These are phyloP conservation scores for Cystofilobasidium ferigula DNA, from an alignment of 768 basidiomycete species.

Conservation along the genomic window DNA sequence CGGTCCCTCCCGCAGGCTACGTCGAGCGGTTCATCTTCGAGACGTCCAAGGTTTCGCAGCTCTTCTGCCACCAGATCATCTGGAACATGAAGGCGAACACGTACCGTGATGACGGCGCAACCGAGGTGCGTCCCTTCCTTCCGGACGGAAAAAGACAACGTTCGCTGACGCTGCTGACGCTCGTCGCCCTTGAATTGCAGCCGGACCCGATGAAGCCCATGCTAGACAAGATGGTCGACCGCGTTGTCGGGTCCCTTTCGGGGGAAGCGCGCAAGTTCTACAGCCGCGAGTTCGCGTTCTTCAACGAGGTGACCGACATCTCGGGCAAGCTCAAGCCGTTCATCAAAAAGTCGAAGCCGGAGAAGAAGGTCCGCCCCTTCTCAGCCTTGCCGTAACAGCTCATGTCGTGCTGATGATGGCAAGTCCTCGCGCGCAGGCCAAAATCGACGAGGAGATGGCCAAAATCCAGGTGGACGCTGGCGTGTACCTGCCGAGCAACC, in stretches of 20 bases:
- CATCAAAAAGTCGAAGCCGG: constrained; percentile 86
- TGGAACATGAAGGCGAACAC: constrained; percentile 99
- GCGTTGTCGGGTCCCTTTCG: constrained; percentile 72
- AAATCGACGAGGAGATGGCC: constrained; percentile 99
- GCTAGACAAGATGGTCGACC: constrained; percentile 73
- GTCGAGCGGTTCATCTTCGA: constrained; percentile 92
- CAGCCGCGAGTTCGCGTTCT: constrained; percentile 89
- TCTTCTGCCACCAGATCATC: constrained; percentile 98
- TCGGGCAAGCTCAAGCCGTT: constrained; percentile 93
- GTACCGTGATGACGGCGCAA: constrained; percentile 78
- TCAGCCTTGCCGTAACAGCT: no score
- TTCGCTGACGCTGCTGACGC: not conserved
- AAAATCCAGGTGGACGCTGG: constrained; percentile 88
- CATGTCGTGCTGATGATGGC: constrained; percentile 18
- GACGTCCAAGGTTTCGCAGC: constrained; percentile 89
- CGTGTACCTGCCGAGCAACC: constrained; percentile 93
- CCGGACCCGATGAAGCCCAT: constrained; percentile 90
- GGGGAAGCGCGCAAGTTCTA: constrained; percentile 82
- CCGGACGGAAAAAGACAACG: not conserved
- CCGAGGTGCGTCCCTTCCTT: constrained; percentile 49
- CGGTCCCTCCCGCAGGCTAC: constrained; percentile 51
- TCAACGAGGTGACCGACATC: constrained; percentile 91
- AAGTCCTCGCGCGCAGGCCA: constrained; percentile 50
- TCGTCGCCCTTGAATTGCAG: constrained; percentile 40
- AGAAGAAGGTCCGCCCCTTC: constrained; percentile 68